Evolutionary conservation across 176 grass and related monocot species (phyloP), one percentile per base, ranked within the genome.

Genomic region (Aegilops bicornis): DNA sequence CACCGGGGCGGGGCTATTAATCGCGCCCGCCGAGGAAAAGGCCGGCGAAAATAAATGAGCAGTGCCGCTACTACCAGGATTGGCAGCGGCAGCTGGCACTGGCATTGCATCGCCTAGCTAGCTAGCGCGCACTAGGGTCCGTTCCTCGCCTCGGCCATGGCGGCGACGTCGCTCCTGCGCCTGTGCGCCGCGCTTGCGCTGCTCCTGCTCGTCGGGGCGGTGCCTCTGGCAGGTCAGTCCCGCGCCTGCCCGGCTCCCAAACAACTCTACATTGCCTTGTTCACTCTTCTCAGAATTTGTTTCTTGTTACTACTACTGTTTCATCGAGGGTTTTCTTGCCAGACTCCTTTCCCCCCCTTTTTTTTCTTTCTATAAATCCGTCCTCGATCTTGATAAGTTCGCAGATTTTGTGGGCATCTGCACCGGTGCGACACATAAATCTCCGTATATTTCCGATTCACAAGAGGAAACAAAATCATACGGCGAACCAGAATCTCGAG

Each of bases 211-310:
- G 50, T 76, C 52, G 36, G 12, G 3, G 3, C 15, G 0, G 7
- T 60, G 40, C 79, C 72, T 62, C n/a, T 22, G 10, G n/a, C 88
- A 64, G 83, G 84, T 90, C 27, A 36, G 78, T 74, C 2, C 19
- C 0, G 2, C 40, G 40, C 40, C 39, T 45, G 39, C 39, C 39
- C 39, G 39, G 39, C 42, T 45, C 1, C 40, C 13, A 16, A 7
- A 31, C 0, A 32, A 1, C 27, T 8, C 27, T 3, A 6, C 64
- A 69, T 69, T 30, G 66, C 66, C 17, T 20, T 36, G 16, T 69
- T 16, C 66, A 1, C 0, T 9, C 3, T 47, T 22, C 1, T 43
- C 50, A 7, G 16, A 19, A 54, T 54, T 17, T 54, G 70, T 24
- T 45, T 73, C 37, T 24, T 73, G 7, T 12, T 47, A 47, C 43